Conservation (phyloP, 2,329 filamentous ascomycete genomes). For the Dothideomycetes sp. region DNA sequence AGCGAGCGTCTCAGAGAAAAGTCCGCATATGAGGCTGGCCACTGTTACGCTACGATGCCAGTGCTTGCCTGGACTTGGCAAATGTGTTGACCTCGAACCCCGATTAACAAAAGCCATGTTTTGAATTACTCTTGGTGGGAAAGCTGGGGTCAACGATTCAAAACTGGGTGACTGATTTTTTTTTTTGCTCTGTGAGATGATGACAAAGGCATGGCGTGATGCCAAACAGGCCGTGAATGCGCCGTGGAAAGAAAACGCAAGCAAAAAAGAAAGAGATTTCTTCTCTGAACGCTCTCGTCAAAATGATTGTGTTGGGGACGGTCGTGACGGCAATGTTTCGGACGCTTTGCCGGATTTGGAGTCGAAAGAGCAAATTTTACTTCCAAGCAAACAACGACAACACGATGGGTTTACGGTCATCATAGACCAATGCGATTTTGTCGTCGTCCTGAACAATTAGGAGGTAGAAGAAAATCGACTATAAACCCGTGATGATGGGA, state of each 20-base stretch:
- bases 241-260: slow-evolving; percentile 8
- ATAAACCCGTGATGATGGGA: no score
- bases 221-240: slow-evolving; percentile 13
- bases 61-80: slow-evolving; percentile 1
- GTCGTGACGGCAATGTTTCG: slow-evolving; percentile 12
- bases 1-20: slow-evolving; percentile 11
- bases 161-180: no score
- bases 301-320: slow-evolving; percentile 10
- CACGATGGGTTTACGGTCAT: no score
- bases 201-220: slow-evolving; percentile 6
- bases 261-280: slow-evolving; percentile 6
- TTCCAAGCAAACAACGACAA: slow-evolving; percentile 9
- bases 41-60: no score
- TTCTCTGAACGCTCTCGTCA: not conserved
- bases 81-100: slow-evolving; percentile 4
- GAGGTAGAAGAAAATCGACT: no score
- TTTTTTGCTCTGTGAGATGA: slow-evolving; percentile 1
- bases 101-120: not conserved
- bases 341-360: slow-evolving; percentile 8
- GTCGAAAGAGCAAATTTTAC: slow-evolving; percentile 10
- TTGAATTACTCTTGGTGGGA: no score
- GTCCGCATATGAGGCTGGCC: slow-evolving; percentile 3
- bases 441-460: no score
- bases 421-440: no score
- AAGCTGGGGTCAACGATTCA: not conserved